phyloP scores from a whole-genome alignment of 2,329 filamentous ascomycete genomes.

The Fusarium citri region DNA sequence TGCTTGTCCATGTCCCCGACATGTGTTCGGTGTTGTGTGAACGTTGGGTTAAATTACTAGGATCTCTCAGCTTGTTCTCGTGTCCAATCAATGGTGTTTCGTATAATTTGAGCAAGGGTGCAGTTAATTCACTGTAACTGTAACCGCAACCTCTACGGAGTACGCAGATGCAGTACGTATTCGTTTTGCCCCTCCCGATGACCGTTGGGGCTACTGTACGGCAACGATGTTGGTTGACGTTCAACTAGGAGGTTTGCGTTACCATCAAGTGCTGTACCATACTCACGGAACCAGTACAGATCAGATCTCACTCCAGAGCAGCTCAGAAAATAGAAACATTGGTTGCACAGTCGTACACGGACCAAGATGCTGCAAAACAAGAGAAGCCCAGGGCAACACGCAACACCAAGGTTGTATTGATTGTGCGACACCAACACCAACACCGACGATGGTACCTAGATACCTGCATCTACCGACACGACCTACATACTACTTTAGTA shows the following conservation, averaged over 20 bases:
- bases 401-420: conserved; percentile 3
- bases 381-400: not conserved
- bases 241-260: conserved; percentile 14
- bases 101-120: conserved; percentile 24
- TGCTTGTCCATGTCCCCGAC: not conserved
- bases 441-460: not conserved
- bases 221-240: conserved; percentile 10
- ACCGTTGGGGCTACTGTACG: conserved; percentile 25
- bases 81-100: conserved; percentile 16
- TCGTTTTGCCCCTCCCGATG: conserved; percentile 8
- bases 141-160: not conserved
- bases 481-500: not conserved
- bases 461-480: not conserved
- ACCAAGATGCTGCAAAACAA: conserved; percentile 21
- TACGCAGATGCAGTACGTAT: not conserved
- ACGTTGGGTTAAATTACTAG: not conserved
- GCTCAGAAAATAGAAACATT: conserved; percentile 27
- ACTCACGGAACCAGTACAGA: conserved; percentile 13
- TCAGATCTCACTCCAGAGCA: not conserved
- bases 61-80: conserved; percentile 13
- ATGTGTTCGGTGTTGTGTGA: conserved; percentile 8
- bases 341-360: conserved; percentile 6
- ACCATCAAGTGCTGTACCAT: conserved; percentile 1
- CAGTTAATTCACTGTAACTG: not conserved
- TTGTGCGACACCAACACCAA: not conserved